These are phyloP conservation scores for Geranium brycei DNA, from an alignment of 345 rosid genomes.

Conservation along the genomic window DNA sequence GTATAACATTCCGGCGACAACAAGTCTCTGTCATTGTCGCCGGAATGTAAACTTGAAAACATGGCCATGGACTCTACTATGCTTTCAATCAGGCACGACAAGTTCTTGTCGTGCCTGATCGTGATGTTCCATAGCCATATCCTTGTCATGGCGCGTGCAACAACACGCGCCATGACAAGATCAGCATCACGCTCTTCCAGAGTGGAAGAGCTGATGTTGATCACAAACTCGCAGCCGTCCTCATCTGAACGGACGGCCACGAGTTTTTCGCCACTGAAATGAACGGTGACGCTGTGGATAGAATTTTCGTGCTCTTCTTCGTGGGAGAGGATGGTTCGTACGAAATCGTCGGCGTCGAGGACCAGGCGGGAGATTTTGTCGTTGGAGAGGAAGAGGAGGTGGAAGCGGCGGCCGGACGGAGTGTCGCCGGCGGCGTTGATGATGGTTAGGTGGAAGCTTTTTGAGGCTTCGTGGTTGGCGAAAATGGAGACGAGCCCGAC, in stretches of 20 bases:
- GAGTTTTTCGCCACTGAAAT: slow-evolving; percentile 6
- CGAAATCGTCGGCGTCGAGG: slow-evolving; percentile 25
- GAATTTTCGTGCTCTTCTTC: slow-evolving; percentile 11
- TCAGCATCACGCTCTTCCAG: slow-evolving; percentile 8
- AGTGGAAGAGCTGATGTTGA: slow-evolving; percentile 24
- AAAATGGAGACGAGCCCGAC: slow-evolving; percentile 38
- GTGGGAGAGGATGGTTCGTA: slow-evolving; percentile 31
- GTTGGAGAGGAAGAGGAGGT: slow-evolving; percentile 37
- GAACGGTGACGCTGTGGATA: slow-evolving; percentile 27
- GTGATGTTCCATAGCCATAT: slow-evolving; percentile 39
- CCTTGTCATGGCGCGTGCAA: slow-evolving; percentile 26
- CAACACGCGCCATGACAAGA: not conserved
- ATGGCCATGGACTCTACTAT: slow-evolving; percentile 34
- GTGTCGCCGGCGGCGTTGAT: slow-evolving; percentile 22
- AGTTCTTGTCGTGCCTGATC: slow-evolving; percentile 16
- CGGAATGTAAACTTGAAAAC: slow-evolving; percentile 8
- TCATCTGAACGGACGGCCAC: slow-evolving; percentile 15
- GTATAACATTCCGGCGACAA: slow-evolving; percentile 5
- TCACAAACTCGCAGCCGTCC: slow-evolving; percentile 16
- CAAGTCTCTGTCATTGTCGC: not conserved
- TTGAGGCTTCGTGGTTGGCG: slow-evolving; percentile 41
- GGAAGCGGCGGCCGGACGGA: slow-evolving; percentile 25
- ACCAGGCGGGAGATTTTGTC: slow-evolving; percentile 39
- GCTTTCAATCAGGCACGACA: slow-evolving; percentile 37
- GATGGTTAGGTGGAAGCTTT: slow-evolving; percentile 11